Base-by-base conservation (phyloP, 2,329 filamentous ascomycete genomes). In the Chalaropsis thielavioides region DNA sequence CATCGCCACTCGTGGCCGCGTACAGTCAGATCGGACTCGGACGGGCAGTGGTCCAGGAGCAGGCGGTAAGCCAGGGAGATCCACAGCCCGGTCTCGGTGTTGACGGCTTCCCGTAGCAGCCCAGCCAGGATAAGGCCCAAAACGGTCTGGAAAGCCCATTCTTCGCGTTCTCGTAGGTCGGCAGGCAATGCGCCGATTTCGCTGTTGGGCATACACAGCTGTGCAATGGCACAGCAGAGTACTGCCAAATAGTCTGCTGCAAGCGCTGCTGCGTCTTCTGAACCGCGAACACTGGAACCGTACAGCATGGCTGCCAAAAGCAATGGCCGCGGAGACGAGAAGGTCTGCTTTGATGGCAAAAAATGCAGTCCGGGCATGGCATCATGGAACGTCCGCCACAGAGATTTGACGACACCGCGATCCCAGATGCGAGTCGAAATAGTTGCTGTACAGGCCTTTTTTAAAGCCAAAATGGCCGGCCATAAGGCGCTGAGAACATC, bases 341-440 rank as follows among this genome's bases (percentile, higher is more conserved):
- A 78, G 0, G 71, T 75, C 68, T 76, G 74, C 40, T 75, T 77
- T 22, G 72, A 73, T 0, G 77, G 76, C 11, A 78, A 71, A 61
- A 78, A 79, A 67, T 78, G 77, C 2, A 79, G 68, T 0, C 75
- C 75, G 0, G 75, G 76, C 73, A 78, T 77, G 41, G 73, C 75
- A 40, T 76, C 74, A 65, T 79, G 74, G 61, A 78, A 78, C 3
- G 71, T 73, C 13, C 72, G 69, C 74, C 73, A 76, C 0, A 76
- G 68, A 7, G 73, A 70, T 46, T 72, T 71, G 40, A 76, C 72
- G 13, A 72, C 70, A 5, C 66, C 58, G 13, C 69, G 71, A n/a
- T 71, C 70, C 74, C 74, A 76, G 13, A 75, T 70, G 1, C 66
- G 69, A 4, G 68, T 65, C n/a, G 69, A 68, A n/a, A 69, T 68